These are phyloP conservation scores for Lodderomyces beijingensis DNA, from an alignment of 1,139 yeast species.

Conservation along the genomic window DNA sequence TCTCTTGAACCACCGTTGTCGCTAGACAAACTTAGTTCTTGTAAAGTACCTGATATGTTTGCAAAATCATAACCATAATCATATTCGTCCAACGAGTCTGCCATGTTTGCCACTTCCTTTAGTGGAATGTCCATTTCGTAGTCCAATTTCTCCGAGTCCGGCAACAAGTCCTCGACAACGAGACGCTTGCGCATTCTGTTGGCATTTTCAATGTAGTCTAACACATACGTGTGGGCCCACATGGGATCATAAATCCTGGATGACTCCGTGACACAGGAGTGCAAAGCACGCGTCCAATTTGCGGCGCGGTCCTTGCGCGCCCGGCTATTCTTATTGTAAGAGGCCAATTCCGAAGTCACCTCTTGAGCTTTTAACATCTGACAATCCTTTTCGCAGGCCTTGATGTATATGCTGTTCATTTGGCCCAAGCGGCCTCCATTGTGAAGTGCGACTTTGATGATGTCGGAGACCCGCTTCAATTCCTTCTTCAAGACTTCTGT, in stretches of 20 bases:
- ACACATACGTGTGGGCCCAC: too few species aligned
- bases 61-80: too few species aligned
- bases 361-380: conserved; percentile 41
- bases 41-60: conserved; percentile 19
- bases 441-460: conserved; percentile 16
- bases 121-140: conserved; percentile 40
- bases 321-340: conserved; percentile 49
- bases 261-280: too few species aligned
- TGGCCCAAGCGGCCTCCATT: conserved; percentile 29
- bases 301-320: conserved; percentile 57
- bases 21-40: conserved; percentile 23
- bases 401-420: conserved; percentile 33
- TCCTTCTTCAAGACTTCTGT: conserved; percentile 20
- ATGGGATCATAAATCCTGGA: too few species aligned
- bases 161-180: conserved; percentile 47
- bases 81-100: conserved; percentile 13
- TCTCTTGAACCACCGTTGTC: conserved; percentile 3
- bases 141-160: conserved; percentile 40
- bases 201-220: conserved; percentile 66
- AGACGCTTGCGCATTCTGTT: conserved; percentile 61
- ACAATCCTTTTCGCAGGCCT: conserved; percentile 44
- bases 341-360: conserved; percentile 44
- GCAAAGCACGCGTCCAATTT: not conserved
- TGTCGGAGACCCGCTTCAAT: conserved; percentile 27
- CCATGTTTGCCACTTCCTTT: conserved; percentile 19